Base-by-base conservation (phyloP, 352 stramenopile species). In the Phytopythium sindhum region DNA sequence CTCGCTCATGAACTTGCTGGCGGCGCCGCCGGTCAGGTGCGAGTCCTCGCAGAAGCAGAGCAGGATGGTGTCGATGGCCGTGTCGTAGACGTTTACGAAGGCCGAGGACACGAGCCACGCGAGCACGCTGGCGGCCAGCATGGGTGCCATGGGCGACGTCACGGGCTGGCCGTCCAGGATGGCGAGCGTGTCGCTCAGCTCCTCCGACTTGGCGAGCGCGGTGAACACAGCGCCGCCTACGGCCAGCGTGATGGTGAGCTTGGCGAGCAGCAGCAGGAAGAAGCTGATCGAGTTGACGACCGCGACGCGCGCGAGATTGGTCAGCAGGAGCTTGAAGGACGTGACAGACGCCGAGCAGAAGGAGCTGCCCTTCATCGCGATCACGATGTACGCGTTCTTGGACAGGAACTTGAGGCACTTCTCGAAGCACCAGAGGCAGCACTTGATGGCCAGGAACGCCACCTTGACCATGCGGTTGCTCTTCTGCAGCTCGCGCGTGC, bases 371-470 rank as follows among this genome's bases (percentile, higher is more conserved):
- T 86, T 77, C 72, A 91, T 91, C 24, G 86, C 87, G 64, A 96
- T 86, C 42, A 95, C 58, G 51, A 98, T 97, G 74, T 98, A 98
- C 17, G 91, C 90, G 80, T 99, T 99, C 70, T 97, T 98, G 70
- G 97, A 98, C 33, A 99, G 73, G 67, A 99, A 99, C 68, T 98
- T 98, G 70, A 99, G 89, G 65, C 93, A 98, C 65, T 98, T 98
- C 57, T 96, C 86, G 52, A 97, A 88, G 75, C 96, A 99, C 86
- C 92, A 99, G 55, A 99, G 79, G 70, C 89, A 98, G 90, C 98
- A 85, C 77, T 87, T 73, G 28, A 92, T 66, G 6, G 64, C 64
- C 48, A 93, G 28, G 29, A 97, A 86, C 12, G 97, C 73, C 63
- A 97, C 88, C 52, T 89, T 95, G 51, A 97, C 78, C 10, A 90